Evolutionary conservation across 176 grass and related monocot species (phyloP), one percentile per base, ranked within the genome.

Genomic region (Eleusine coracana): DNA sequence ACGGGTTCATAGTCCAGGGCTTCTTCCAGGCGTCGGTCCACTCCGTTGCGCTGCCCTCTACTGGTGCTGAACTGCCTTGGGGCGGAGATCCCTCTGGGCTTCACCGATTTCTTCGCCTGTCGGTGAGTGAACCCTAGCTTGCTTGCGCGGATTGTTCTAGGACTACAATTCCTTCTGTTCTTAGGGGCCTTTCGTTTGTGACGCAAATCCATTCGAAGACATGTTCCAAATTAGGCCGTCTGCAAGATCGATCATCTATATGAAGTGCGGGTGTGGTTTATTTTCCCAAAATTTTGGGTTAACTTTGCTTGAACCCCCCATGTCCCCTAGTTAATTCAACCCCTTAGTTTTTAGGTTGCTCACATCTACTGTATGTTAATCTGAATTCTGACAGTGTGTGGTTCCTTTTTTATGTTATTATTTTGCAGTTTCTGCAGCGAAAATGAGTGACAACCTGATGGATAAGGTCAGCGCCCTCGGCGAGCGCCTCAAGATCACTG

Each of bases 401-500:
- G 6, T 39, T 8, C 5, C 61, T 34, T 16, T 11, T 86, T 74
- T 18, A 21, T 51, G 31, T 17, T 44, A n/a, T 28, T 54, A 20
- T 48, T 59, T 16, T n/a, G 72, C 17, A 6, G 29, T 49, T 83
- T 52, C 70, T 73, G 42, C 18, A 90, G 74, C 71, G 54, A 91
- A 78, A 78, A 90, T 92, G 94, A 88, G 87, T 67, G 94, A 97
- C 58, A 97, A 97, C 82, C 76, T 97, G 75, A 97, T 92, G 89
- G 94, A 97, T 44, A 97, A 92, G 59, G 94, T 97, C 58, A 97
- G 81, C 69, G 87, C 94, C 10, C 31, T 97, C 13, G 94, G 94
- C 7, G 92, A 97, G 83, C 92, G 89, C 20, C 85, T 97, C 51
- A 97, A 97, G 86, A 94, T 92, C 70, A 90, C 90, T 0, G 92